Percentiles rank a stretch among this genome's conserved stretches.
These are phyloP conservation scores for Onygenales sp. DNA, from an alignment of 2,329 filamentous ascomycete genomes.

Conservation along the genomic window DNA sequence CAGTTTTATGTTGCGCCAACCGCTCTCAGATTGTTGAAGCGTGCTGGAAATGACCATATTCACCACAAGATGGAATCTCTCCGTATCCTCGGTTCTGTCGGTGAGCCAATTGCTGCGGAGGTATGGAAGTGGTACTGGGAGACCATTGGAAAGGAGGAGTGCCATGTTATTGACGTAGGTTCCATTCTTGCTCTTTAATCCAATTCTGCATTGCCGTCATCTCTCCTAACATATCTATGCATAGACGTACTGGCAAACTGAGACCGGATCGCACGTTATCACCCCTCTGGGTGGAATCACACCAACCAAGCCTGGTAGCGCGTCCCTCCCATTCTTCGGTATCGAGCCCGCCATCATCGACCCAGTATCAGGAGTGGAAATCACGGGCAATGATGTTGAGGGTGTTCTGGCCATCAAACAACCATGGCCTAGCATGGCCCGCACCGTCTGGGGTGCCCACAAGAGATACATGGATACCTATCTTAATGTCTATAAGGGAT, in stretches of 20 bases:
- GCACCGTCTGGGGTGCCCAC: conserved; percentile 95
- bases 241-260: conserved; percentile 99
- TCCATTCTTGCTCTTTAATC: background rate
- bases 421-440: conserved; percentile 95
- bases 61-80: conserved; percentile 82
- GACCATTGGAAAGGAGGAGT: conserved; percentile 83
- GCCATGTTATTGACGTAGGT: conserved; percentile 88
- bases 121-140: conserved; percentile 99
- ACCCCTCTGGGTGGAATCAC: conserved; percentile 87
- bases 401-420: conserved; percentile 96
- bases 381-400: conserved; percentile 92
- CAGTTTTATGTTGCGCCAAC: conserved; percentile 99
- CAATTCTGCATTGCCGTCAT: background rate
- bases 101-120: conserved; percentile 94
- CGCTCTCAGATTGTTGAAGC: conserved; percentile 84
- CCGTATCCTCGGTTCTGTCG: conserved; percentile 84
- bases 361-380: conserved; percentile 86
- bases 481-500: conserved; percentile 93
- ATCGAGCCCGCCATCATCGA: conserved; percentile 97
- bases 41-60: conserved; percentile 86
- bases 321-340: conserved; percentile 94
- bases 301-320: conserved; percentile 91
- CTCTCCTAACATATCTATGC: conserved; percentile 7
- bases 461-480: conserved; percentile 99
- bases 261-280: conserved; percentile 95